A percentile compares a stretch with the other conserved stretches of the same genome.
Conservation (phyloP, 441 rosid genomes). For the Populus hybrid region DNA sequence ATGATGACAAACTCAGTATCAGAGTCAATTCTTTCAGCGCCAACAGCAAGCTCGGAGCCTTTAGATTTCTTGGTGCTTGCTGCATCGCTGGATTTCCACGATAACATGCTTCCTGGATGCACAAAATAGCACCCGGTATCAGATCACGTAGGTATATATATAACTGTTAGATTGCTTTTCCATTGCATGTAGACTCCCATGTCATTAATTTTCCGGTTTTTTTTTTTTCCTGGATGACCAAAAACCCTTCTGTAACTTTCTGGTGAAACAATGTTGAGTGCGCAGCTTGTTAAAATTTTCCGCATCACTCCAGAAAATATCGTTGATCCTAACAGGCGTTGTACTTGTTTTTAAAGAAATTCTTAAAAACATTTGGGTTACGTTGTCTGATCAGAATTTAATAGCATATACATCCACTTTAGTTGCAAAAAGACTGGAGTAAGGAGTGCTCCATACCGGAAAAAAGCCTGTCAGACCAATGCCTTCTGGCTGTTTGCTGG, state of each 20-base stretch:
- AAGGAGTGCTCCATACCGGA: slow-evolving; percentile 32
- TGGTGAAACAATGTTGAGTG: no score
- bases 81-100: slow-evolving; percentile 36
- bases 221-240: no score
- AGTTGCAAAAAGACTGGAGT: neutral
- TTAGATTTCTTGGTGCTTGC: slow-evolving; percentile 23
- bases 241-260: no score
- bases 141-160: neutral
- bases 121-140: slow-evolving; percentile 4
- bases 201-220: no score
- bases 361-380: no score
- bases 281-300: no score
- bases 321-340: no score
- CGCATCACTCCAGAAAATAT: no score
- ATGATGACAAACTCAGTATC: slow-evolving; percentile 66
- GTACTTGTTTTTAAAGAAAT: no score
- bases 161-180: no score
- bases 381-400: neutral
- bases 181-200: no score
- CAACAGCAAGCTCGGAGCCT: slow-evolving; percentile 38
- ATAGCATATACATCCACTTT: neutral
- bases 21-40: slow-evolving; percentile 40
- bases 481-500: slow-evolving; percentile 27
- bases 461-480: slow-evolving; percentile 46
- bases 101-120: slow-evolving; percentile 27